Conservation (phyloP, 208 protist genomes). For the Leishmania tarentolae region DNA sequence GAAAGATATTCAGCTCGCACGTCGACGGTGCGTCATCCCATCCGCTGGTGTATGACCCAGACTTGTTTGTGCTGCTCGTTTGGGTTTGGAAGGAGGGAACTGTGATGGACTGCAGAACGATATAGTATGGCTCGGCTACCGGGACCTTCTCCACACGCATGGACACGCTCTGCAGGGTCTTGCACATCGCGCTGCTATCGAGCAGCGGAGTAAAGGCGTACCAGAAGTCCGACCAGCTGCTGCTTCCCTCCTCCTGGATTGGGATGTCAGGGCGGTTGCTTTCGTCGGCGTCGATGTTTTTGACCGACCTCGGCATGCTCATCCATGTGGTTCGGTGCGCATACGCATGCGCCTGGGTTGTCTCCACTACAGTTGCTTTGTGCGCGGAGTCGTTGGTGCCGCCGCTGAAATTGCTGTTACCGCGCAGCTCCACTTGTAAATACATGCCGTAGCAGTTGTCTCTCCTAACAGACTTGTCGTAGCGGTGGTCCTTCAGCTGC, state of each 20-base stretch:
- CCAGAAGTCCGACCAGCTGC: slow-evolving; percentile 45
- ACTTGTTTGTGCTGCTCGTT: background rate
- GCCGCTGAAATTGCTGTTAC: background rate
- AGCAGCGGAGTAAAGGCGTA: slow-evolving; percentile 53
- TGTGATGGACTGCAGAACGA: slow-evolving; percentile 35
- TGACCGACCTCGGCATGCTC: background rate
- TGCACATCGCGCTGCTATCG: slow-evolving; percentile 67
- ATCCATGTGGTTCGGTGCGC: slow-evolving; percentile 9
- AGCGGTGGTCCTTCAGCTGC: slow-evolving; percentile 52
- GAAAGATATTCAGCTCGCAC: slow-evolving; percentile 49
- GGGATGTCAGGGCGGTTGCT: background rate
- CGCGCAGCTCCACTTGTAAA: slow-evolving; percentile 46
- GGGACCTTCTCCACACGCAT: slow-evolving; percentile 43
- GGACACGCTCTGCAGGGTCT: slow-evolving; percentile 51
- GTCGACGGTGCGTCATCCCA: slow-evolving; percentile 6
- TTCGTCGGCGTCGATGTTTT: background rate
- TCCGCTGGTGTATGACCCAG: background rate
- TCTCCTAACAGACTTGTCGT: slow-evolving; percentile 30
- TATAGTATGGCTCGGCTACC: slow-evolving; percentile 32
- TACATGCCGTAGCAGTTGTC: slow-evolving; percentile 53
- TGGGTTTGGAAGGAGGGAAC: background rate
- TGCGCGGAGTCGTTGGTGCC: too few species aligned
- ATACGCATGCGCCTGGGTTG: slow-evolving; percentile 1
- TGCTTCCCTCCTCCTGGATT: background rate
- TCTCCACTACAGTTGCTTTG: background rate